These are phyloP conservation scores for Metschnikowia vanudenii DNA, from an alignment of 805 yeast genomes.

Conservation along the genomic window DNA sequence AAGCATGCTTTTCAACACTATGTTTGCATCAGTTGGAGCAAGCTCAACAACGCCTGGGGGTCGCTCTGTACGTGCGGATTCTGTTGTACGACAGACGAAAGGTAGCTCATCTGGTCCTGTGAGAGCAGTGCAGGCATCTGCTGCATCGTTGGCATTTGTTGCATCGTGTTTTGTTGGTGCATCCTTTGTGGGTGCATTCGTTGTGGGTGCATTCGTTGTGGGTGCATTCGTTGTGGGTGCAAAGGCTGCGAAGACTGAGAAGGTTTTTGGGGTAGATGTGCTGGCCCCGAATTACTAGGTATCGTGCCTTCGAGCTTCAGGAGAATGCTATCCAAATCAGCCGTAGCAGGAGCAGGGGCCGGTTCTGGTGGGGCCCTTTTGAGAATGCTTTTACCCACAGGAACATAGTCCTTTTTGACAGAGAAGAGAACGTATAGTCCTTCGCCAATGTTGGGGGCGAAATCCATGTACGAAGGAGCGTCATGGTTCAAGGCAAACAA, in stretches of 20 bases:
- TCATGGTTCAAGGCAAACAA: conserved; percentile 40
- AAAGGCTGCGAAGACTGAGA: background rate
- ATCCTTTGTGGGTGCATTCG: conserved; percentile 10
- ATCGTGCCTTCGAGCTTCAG: conserved; percentile 19
- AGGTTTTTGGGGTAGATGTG: conserved; percentile 9
- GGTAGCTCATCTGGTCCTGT: conserved; percentile 16
- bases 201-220: conserved; percentile 1
- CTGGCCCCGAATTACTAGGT: background rate
- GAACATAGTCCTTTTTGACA: conserved; percentile 36
- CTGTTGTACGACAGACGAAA: conserved; percentile 18
- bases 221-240: background rate
- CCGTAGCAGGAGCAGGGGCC: conserved; percentile 6
- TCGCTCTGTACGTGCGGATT: conserved; percentile 20
- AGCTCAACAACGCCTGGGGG: conserved; percentile 18
- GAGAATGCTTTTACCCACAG: conserved; percentile 25
- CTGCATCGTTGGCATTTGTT: background rate
- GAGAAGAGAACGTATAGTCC: conserved; percentile 32
- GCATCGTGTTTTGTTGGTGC: background rate
- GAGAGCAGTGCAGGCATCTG: conserved; percentile 11
- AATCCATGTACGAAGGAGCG: conserved; percentile 13
- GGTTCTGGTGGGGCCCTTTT: conserved; percentile 14
- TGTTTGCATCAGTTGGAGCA: conserved; percentile 17
- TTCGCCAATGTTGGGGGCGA: conserved; percentile 8
- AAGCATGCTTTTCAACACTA: no score
- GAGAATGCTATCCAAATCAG: conserved; percentile 26